A percentile compares a stretch with the other conserved stretches of the same genome.
These are phyloP conservation scores for Skeletonema costatum DNA, from an alignment of 108 stramenopile species.

Conservation along the genomic window DNA sequence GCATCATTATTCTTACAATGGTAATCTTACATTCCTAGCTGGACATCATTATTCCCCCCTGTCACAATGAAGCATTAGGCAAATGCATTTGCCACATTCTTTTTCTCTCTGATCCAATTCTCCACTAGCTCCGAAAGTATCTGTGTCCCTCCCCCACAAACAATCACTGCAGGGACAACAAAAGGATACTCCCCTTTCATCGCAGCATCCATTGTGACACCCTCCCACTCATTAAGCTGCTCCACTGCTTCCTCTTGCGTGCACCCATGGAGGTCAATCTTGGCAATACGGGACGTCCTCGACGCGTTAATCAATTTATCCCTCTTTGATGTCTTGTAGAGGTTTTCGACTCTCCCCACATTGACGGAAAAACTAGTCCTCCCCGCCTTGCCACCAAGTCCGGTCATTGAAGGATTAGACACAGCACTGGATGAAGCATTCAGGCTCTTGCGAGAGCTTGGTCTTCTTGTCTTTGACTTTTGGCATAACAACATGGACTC, in stretches of 20 bases:
- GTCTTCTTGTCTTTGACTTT: background rate
- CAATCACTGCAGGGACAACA: slow-evolving; percentile 13
- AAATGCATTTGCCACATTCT: slow-evolving; percentile 16
- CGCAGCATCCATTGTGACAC: slow-evolving; percentile 9
- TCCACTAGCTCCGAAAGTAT: slow-evolving; percentile 21
- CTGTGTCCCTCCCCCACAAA: slow-evolving; percentile 27
- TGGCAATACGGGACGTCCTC: background rate
- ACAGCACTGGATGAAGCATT: background rate
- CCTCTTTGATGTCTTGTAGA: slow-evolving; percentile 18
- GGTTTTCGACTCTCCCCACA: slow-evolving; percentile 12
- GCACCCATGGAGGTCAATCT: slow-evolving; percentile 16
- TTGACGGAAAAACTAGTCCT: slow-evolving; percentile 8
- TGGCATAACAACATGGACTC: background rate
- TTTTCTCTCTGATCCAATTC: slow-evolving; percentile 18
- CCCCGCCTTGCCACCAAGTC: slow-evolving; percentile 19
- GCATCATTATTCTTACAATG: background rate
- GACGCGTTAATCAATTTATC: background rate
- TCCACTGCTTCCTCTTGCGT: slow-evolving; percentile 5
- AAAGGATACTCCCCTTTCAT: slow-evolving; percentile 21
- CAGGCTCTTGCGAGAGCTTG: background rate
- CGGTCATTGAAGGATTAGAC: slow-evolving; percentile 1
- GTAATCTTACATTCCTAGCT: background rate
- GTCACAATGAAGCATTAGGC: background rate
- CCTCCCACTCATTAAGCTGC: slow-evolving; percentile 1
- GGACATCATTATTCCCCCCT: background rate